Conservation (phyloP, 352 stramenopile genomes). For the Phytophthora cactorum region DNA sequence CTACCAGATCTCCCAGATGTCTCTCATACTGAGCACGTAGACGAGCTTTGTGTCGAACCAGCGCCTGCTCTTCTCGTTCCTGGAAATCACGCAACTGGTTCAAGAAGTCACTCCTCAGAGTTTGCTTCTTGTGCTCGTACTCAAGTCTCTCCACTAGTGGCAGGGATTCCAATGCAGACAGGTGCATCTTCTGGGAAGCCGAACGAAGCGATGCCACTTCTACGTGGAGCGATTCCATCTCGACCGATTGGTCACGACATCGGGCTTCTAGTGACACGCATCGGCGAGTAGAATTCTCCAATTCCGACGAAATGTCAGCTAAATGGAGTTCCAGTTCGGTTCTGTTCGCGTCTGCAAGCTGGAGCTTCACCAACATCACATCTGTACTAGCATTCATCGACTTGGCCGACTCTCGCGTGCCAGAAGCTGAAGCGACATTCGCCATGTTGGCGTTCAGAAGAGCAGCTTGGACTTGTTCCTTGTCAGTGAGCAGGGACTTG, state of each 20-base stretch:
- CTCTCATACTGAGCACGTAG: slow-evolving; percentile 67
- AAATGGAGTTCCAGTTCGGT: slow-evolving; percentile 60
- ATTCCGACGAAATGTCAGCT: slow-evolving; percentile 51
- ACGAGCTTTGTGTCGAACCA: slow-evolving; percentile 73
- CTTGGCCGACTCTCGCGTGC: slow-evolving; percentile 16
- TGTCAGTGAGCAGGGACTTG: slow-evolving; percentile 44
- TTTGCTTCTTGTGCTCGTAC: slow-evolving; percentile 81
- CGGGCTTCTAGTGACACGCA: slow-evolving; percentile 45
- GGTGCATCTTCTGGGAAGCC: slow-evolving; percentile 53
- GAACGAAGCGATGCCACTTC: slow-evolving; percentile 59
- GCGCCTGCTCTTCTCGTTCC: slow-evolving; percentile 67
- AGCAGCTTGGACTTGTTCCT: slow-evolving; percentile 44
- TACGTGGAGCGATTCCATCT: slow-evolving; percentile 60
- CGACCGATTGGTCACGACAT: slow-evolving; percentile 57
- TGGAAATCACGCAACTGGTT: slow-evolving; percentile 72
- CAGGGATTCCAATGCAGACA: slow-evolving; percentile 61
- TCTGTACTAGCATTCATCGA: slow-evolving; percentile 32
- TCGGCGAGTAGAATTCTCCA: slow-evolving; percentile 52
- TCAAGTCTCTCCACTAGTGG: slow-evolving; percentile 56
- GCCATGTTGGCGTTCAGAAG: slow-evolving; percentile 40
- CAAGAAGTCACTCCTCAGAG: slow-evolving; percentile 62
- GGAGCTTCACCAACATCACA: slow-evolving; percentile 69
- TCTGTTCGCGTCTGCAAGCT: slow-evolving; percentile 61
- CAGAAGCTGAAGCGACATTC: slow-evolving; percentile 22
- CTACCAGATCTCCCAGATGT: slow-evolving; percentile 66